phyloP scores from a whole-genome alignment of 31 red algal species.

The Porphyra umbilicalis region DNA sequence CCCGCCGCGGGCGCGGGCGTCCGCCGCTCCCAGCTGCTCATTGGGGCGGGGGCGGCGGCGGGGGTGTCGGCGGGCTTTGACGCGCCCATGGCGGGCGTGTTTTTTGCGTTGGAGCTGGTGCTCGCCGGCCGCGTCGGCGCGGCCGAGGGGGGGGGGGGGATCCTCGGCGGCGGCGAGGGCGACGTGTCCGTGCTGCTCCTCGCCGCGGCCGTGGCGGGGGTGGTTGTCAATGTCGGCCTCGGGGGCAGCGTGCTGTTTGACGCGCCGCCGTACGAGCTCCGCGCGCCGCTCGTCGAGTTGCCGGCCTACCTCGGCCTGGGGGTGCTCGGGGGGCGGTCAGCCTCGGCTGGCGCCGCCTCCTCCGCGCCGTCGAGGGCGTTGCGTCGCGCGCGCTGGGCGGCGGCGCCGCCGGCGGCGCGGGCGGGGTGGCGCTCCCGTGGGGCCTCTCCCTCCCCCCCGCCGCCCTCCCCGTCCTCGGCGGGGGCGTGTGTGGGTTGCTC shows the following conservation, averaged over 20 bases:
- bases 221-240: constrained; percentile 22
- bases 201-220: constrained; percentile 18
- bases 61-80: constrained; percentile 48
- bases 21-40: constrained; percentile 4
- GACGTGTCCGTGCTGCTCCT: constrained; percentile 19
- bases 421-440: background rate
- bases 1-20: background rate
- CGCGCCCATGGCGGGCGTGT: constrained; percentile 43
- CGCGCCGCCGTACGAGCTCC: constrained; percentile 32
- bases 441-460: background rate
- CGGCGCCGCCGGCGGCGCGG: background rate
- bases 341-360: background rate
- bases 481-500: constrained; percentile 9
- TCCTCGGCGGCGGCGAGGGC: background rate
- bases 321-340: constrained; percentile 9
- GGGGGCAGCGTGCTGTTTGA: constrained; percentile 21
- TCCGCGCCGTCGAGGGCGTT: background rate
- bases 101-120: constrained; percentile 34
- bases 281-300: constrained; percentile 25
- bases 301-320: constrained; percentile 30
- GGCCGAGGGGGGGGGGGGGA: background rate
- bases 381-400: background rate
- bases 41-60: constrained; percentile 31
- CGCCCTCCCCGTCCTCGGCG: constrained; percentile 13
- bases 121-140: background rate